phyloP scores from a whole-genome alignment of 1,139 yeast genomes.

The Ashbya aceris region DNA sequence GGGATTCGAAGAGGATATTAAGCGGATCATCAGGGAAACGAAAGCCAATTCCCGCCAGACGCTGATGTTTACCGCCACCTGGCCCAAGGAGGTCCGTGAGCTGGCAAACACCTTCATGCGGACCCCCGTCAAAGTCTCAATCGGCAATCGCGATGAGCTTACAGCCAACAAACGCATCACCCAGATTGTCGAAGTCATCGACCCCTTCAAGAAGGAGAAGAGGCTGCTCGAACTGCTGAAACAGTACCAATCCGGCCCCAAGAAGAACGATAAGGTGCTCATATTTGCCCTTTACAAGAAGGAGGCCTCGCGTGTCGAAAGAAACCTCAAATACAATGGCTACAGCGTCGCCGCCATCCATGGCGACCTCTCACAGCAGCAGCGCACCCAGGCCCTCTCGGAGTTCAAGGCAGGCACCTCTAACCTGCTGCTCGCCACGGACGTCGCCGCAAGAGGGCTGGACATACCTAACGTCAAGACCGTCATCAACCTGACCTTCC shows the following conservation, averaged over 20 bases:
- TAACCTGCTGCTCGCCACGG: constrained; percentile 82
- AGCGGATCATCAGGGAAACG: constrained; percentile 78
- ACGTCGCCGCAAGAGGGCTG: constrained; percentile 97
- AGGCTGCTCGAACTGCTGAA: constrained; percentile 60
- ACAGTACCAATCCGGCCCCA: constrained; percentile 61
- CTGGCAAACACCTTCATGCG: constrained; percentile 82
- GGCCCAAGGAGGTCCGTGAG: constrained; percentile 96
- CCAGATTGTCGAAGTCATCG: constrained; percentile 88
- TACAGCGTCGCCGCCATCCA: constrained; percentile 87
- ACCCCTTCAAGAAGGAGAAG: constrained; percentile 73
- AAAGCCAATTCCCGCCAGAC: constrained; percentile 87
- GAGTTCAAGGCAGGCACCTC: constrained; percentile 77
- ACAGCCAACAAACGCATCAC: constrained; percentile 89
- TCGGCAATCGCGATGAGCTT: constrained; percentile 90
- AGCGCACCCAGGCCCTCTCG: constrained; percentile 79
- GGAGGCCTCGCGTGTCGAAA: constrained; percentile 89
- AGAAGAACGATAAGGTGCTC: constrained; percentile 68
- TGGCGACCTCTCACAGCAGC: constrained; percentile 89
- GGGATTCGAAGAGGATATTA: constrained; percentile 96
- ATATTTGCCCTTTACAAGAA: constrained; percentile 93
- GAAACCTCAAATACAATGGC: constrained; percentile 60
- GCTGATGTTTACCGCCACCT: constrained; percentile 95
- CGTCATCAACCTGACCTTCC: constrained; percentile 93
- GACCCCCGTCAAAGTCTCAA: constrained; percentile 75
- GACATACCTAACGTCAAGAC: constrained; percentile 97